Conservation (phyloP, 2,329 filamentous ascomycete genomes). For the Ceratocystis huliohia region DNA sequence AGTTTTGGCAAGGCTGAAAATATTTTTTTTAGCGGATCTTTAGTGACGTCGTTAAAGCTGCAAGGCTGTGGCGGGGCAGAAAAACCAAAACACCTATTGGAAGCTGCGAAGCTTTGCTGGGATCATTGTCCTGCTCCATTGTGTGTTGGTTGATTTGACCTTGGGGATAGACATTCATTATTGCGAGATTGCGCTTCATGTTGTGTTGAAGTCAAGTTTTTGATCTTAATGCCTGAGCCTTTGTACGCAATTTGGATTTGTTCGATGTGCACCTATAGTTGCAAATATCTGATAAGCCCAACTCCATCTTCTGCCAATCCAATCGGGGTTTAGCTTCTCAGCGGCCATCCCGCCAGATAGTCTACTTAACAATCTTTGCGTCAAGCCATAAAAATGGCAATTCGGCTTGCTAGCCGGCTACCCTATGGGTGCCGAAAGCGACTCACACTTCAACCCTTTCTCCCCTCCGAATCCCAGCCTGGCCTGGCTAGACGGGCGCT, state of each 20-base stretch:
- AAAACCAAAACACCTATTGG: background rate
- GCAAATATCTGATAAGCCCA: background rate
- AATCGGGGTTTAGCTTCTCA: background rate
- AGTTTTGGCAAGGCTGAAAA: constrained; percentile 18
- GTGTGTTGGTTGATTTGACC: background rate
- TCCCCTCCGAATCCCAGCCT: background rate
- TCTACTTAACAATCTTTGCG: background rate
- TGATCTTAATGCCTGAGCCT: background rate
- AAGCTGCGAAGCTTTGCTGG: background rate
- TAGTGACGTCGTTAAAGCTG: constrained; percentile 20
- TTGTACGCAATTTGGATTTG: background rate
- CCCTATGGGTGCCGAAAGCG: constrained; percentile 12
- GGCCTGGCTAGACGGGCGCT: background rate
- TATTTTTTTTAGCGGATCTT: constrained; percentile 14
- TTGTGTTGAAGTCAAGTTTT: too few relatives aligned
- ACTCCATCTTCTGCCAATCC: background rate
- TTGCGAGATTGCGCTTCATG: background rate
- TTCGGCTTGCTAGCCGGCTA: constrained; percentile 10
- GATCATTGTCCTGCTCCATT: background rate
- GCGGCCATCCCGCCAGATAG: background rate
- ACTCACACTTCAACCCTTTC: background rate
- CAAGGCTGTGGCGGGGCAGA: constrained; percentile 20
- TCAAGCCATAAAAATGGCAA: constrained; percentile 9
- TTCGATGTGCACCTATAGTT: background rate
- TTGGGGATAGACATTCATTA: background rate